Conservation (phyloP, 148 eudicot genomes). For the Vaccinium corymbosum region DNA sequence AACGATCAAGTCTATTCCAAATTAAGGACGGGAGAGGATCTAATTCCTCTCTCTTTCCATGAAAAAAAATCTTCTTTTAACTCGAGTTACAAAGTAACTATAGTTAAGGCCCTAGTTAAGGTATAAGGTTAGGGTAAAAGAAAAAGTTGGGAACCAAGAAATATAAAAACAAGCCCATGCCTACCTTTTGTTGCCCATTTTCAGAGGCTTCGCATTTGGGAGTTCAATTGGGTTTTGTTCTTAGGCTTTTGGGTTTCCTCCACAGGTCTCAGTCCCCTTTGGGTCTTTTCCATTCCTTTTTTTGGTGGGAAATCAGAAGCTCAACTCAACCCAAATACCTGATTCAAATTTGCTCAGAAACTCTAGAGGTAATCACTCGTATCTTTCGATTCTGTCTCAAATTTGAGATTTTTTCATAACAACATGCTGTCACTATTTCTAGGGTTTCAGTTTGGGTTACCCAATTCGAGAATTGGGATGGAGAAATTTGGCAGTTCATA, state of each 20-base stretch:
- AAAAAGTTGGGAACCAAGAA: slow-evolving; percentile 9
- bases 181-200: neutral
- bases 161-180: slow-evolving; percentile 1
- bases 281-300: slow-evolving; percentile 14
- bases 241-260: slow-evolving; percentile 29
- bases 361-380: slow-evolving; percentile 7
- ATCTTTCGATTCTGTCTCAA: neutral
- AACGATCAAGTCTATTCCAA: too few relatives aligned
- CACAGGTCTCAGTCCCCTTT: slow-evolving; percentile 14
- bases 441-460: slow-evolving; percentile 28
- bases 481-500: neutral
- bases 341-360: slow-evolving; percentile 17
- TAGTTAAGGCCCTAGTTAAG: slow-evolving; percentile 5
- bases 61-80: neutral
- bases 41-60: neutral
- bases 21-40: too few relatives aligned
- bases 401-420: neutral
- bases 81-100: slow-evolving; percentile 8
- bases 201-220: slow-evolving; percentile 3
- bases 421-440: slow-evolving; percentile 17
- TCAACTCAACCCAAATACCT: neutral
- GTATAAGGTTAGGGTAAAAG: slow-evolving; percentile 3
- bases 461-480: neutral
- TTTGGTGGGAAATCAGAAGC: slow-evolving; percentile 31
- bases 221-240: slow-evolving; percentile 4